Evolutionary conservation across 805 yeast genomes (phyloP), one percentile per base, ranked within the genome.

Genomic region (Hemisphaericaspora nanyangensis): DNA sequence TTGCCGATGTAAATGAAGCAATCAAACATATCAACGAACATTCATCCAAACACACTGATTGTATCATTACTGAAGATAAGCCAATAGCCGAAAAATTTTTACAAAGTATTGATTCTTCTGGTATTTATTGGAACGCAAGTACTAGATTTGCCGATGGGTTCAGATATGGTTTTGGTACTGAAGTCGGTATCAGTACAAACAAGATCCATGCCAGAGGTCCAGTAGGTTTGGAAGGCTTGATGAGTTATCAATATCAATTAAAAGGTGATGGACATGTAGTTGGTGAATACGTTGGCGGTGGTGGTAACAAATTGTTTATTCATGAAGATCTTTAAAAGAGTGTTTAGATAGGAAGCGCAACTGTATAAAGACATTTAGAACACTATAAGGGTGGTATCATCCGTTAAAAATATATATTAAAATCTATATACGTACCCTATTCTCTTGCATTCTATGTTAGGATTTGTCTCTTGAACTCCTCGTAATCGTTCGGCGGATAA

Each of bases 121-220:
- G 97, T 41, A 95, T 93, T 10, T 93, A 88, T 68, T 91, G 98
- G 98, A 93, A 93, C 58, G 91, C 95, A 35, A 85, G 96, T 16
- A 88, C 98, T 7, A 74, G 99, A 56, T 93, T 93, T 66, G 98
- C 99, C 6, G 99, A 93, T 62, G 99, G 99, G 3, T 93, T 87
- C 74, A 77, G 99, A 59, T 93, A 91, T 56, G 99, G 99, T 0
- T 93, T 95, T 58, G 99, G 99, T 38, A 84, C 99, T 5, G 99
- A 93, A 62, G 99, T 93, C 13, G 99, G 99, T 26, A 91, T 93
- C 43, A 84, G 95, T 35, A 93, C 99, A 32, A 90, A 91, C 58
- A 93, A 93, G 61, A 88, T 93, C 46, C 99, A 93, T 59, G 96
- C 99, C 7, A 77, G 99, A 54, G 99, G 99, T 2, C 99, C 99